A percentile compares a stretch with the other conserved stretches of the same genome.
These are phyloP conservation scores for Candida insectalens DNA, from an alignment of 805 yeast species.

Conservation along the genomic window DNA sequence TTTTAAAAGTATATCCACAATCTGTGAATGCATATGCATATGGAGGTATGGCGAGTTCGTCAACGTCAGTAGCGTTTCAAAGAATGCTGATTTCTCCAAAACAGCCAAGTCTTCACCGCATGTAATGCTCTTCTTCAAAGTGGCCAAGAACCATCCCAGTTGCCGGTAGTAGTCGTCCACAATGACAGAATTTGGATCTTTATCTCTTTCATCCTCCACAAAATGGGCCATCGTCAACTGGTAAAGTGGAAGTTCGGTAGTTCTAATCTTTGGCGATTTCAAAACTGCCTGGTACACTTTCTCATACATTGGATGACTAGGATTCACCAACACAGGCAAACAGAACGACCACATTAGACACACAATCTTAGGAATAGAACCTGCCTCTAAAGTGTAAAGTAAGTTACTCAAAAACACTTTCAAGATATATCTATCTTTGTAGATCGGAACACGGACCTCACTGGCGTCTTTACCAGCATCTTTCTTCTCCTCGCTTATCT, in stretches of 20 bases:
- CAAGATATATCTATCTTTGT: constrained; percentile 46
- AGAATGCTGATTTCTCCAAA: constrained; percentile 40
- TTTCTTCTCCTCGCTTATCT: constrained; percentile 7
- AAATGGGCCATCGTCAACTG: constrained; percentile 25
- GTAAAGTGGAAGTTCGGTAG: constrained; percentile 37
- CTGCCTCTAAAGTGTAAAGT: constrained; percentile 25
- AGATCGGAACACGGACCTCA: constrained; percentile 18
- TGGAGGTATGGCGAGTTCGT: constrained; percentile 39
- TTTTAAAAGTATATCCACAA: constrained; percentile 34
- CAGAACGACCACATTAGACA: constrained; percentile 47
- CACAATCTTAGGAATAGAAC: constrained; percentile 34
- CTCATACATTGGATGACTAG: constrained; percentile 69
- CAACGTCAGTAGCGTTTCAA: constrained; percentile 61
- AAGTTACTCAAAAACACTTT: constrained; percentile 43
- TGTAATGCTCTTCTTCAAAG: constrained; percentile 37
- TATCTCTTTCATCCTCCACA: constrained; percentile 11
- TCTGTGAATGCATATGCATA: constrained; percentile 27
- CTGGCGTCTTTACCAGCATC: background rate
- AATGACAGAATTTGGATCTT: too few species aligned
- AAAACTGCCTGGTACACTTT: constrained; percentile 58
- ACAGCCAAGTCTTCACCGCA: constrained; percentile 42
- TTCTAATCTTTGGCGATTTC: constrained; percentile 36
- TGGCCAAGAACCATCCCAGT: constrained; percentile 54
- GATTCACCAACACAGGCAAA: constrained; percentile 49
- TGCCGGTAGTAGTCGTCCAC: constrained; percentile 46